Conservation (phyloP, 1,284 basidiomycete genomes). For the Apiotrichum laibachii region DNA sequence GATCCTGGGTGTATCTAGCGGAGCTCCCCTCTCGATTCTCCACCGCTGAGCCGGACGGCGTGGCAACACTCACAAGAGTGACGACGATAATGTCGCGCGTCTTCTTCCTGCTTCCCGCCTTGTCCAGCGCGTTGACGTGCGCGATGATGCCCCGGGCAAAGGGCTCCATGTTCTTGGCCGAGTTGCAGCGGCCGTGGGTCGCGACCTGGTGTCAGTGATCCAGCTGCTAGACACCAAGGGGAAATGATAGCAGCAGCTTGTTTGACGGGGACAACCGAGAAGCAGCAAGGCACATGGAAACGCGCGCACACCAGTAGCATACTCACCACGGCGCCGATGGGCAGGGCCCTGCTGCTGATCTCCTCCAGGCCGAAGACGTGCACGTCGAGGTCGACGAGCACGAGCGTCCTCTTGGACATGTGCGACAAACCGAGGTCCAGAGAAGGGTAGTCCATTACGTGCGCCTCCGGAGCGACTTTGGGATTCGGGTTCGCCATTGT, state of each 20-base stretch:
- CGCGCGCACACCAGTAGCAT: not conserved
- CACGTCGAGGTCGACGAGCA: constrained; percentile 39
- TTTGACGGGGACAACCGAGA: not conserved
- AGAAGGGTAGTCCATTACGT: constrained; percentile 36
- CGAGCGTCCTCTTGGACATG: constrained; percentile 14
- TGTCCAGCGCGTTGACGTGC: constrained; percentile 16
- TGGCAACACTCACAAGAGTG: constrained; percentile 37
- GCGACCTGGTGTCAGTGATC: constrained; percentile 31
- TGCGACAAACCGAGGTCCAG: constrained; percentile 26
- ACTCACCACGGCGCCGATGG: constrained; percentile 41
- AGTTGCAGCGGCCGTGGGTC: constrained; percentile 42
- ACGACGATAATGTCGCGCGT: constrained; percentile 45
- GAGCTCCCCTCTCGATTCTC: not conserved
- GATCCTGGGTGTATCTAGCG: too few species aligned
- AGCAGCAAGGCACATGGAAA: too few species aligned
- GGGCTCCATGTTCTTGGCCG: constrained; percentile 36
- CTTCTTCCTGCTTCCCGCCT: constrained; percentile 15
- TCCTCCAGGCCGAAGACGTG: constrained; percentile 46
- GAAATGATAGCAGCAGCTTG: too few species aligned
- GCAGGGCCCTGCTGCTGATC: constrained; percentile 27
- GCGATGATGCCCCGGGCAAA: constrained; percentile 43
- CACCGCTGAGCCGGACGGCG: too few species aligned
- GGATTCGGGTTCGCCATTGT: not conserved
- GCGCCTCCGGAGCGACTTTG: constrained; percentile 14
- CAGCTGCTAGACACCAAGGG: not conserved